phyloP scores from a whole-genome alignment of 768 basidiomycete genomes.

The Obba rivulosa region DNA sequence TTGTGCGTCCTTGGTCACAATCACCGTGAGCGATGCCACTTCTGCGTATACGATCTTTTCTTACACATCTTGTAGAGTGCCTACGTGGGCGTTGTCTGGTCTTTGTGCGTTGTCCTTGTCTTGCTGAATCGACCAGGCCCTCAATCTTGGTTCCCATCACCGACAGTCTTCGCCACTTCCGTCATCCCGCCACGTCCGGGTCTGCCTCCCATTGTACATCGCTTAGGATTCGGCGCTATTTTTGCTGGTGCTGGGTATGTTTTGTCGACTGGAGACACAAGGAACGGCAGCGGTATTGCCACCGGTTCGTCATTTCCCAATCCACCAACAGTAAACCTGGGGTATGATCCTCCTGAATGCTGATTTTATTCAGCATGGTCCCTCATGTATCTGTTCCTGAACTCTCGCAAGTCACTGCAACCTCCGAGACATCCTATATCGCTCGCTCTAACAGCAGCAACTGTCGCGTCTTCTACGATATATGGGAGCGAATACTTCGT shows the following conservation, averaged over 20 bases:
- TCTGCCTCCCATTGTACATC: constrained; percentile 38
- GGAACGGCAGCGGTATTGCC: constrained; percentile 41
- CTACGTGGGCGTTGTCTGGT: background rate
- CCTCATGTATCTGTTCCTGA: constrained; percentile 39
- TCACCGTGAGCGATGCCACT: constrained; percentile 11
- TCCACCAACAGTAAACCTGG: too few species aligned
- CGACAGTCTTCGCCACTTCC: constrained; percentile 33
- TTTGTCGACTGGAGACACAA: constrained; percentile 30
- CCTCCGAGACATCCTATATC: constrained; percentile 28
- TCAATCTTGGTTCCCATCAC: background rate
- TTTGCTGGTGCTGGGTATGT: constrained; percentile 43
- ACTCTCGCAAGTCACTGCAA: constrained; percentile 27
- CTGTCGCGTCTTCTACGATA: constrained; percentile 18
- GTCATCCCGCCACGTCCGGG: constrained; percentile 29
- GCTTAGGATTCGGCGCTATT: constrained; percentile 38
- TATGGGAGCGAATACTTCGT: constrained; percentile 22
- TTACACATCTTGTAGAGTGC: background rate
- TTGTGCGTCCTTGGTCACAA: constrained; percentile 12
- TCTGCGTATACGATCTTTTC: background rate
- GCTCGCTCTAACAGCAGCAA: constrained; percentile 27
- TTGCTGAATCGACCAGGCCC: background rate
- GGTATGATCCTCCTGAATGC: background rate
- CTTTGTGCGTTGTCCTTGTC: background rate
- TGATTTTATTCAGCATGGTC: constrained; percentile 33
- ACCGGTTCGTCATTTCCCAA: constrained; percentile 24